These are phyloP conservation scores for Gillenia trifoliata DNA, from an alignment of 306 rosid genomes.

Conservation along the genomic window DNA sequence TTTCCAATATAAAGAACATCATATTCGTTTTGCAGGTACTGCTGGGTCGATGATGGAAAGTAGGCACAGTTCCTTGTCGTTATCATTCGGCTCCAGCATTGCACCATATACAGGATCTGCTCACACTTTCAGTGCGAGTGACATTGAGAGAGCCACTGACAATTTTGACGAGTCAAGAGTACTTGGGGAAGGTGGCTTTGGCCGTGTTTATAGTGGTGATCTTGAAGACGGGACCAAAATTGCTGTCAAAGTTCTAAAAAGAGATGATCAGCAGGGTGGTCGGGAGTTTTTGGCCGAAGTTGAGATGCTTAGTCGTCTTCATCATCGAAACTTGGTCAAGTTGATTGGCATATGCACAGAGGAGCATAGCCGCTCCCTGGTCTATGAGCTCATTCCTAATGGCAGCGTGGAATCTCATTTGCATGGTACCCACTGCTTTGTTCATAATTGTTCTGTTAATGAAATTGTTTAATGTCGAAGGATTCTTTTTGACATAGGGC, in stretches of 20 bases:
- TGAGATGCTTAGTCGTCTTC: constrained; percentile 99
- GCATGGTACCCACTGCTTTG: constrained; percentile 52
- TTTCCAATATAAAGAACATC: constrained; percentile 1
- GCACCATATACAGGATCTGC: constrained; percentile 83
- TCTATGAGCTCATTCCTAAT: constrained; percentile 90
- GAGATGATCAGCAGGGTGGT: constrained; percentile 96
- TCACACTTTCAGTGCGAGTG: constrained; percentile 69
- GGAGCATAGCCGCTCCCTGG: constrained; percentile 66
- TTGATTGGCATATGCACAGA: constrained; percentile 88
- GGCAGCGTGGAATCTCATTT: constrained; percentile 98
- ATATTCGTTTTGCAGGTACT: constrained; percentile 46
- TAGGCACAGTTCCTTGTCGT: constrained; percentile 54
- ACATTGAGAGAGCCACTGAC: constrained; percentile 71
- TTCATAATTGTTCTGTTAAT: background rate
- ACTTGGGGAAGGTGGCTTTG: constrained; percentile 98
- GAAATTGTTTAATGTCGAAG: background rate
- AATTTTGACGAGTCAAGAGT: constrained; percentile 59
- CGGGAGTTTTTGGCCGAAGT: constrained; percentile 96
- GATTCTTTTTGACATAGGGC: constrained; percentile 12
- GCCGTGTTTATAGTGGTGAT: constrained; percentile 74
- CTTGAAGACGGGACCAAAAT: constrained; percentile 78
- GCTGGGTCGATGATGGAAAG: constrained; percentile 53
- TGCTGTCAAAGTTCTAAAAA: constrained; percentile 86
- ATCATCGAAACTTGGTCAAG: constrained; percentile 93
- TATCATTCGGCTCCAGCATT: constrained; percentile 83